A percentile compares a stretch with the other conserved stretches of the same genome.
These are phyloP conservation scores for Terfezia claveryi DNA, from an alignment of 495 filamentous ascomycete species.

Conservation along the genomic window DNA sequence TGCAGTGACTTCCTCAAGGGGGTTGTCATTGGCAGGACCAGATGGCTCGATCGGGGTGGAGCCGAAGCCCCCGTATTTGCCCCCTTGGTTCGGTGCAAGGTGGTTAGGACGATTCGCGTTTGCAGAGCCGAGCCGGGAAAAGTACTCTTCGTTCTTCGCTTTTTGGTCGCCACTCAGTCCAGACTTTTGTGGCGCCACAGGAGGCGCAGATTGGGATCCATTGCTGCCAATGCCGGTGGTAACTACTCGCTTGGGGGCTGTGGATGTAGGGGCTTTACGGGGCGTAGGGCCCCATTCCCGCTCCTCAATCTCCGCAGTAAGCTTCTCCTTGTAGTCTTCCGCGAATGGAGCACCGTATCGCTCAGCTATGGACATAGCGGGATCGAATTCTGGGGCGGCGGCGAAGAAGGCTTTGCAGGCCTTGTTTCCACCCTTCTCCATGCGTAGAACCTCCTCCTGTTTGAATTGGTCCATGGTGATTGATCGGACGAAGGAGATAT, in stretches of 20 bases:
- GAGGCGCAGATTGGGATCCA: slow-evolving; percentile 12
- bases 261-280: slow-evolving; percentile 14
- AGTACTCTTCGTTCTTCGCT: slow-evolving; percentile 66
- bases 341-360: slow-evolving; percentile 68
- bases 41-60: slow-evolving; percentile 32
- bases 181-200: slow-evolving; percentile 1
- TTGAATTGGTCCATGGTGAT: slow-evolving; percentile 99
- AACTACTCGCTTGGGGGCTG: not conserved
- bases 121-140: slow-evolving; percentile 55
- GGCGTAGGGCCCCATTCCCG: slow-evolving; percentile 53
- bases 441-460: slow-evolving; percentile 26
- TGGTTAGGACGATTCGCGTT: slow-evolving; percentile 55
- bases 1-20: slow-evolving; percentile 75
- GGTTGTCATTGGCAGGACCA: slow-evolving; percentile 48
- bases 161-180: slow-evolving; percentile 20
- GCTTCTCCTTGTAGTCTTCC: slow-evolving; percentile 87
- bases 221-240: slow-evolving; percentile 12
- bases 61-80: slow-evolving; percentile 81
- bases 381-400: slow-evolving; percentile 5
- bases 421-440: slow-evolving; percentile 18
- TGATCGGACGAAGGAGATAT: slow-evolving; percentile 91
- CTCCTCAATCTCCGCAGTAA: slow-evolving; percentile 67
- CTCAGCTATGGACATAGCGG: slow-evolving; percentile 42
- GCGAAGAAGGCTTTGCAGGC: slow-evolving; percentile 13
- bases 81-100: slow-evolving; percentile 68